Evolutionary conservation across 1,139 yeast genomes (phyloP).

Genomic region (Diutina neorugosa): DNA sequence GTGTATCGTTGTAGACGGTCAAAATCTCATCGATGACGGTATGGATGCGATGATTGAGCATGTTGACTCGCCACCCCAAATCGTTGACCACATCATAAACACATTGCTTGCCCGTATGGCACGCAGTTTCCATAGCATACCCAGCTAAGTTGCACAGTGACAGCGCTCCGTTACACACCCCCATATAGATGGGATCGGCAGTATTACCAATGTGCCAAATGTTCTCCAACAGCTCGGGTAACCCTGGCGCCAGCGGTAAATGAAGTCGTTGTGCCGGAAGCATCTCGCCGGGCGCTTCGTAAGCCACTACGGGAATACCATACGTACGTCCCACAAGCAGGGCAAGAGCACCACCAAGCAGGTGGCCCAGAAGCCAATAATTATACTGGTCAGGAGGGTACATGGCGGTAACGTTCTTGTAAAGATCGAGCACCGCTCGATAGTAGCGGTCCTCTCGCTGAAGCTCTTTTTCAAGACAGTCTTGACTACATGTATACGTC

Average conservation of each 20-base stretch:
- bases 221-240: conserved; percentile 67
- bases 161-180: conserved; percentile 92
- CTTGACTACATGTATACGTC: conserved; percentile 81
- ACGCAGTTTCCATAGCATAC: conserved; percentile 93
- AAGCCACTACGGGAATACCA: conserved; percentile 83
- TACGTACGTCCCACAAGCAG: conserved; percentile 76
- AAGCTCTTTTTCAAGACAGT: conserved; percentile 71
- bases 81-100: conserved; percentile 85
- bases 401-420: conserved; percentile 51
- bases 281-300: conserved; percentile 89
- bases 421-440: conserved; percentile 68
- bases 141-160: conserved; percentile 88
- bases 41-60: conserved; percentile 82
- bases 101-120: conserved; percentile 87
- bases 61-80: conserved; percentile 81
- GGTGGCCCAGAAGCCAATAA: conserved; percentile 93
- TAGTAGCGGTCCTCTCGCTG: conserved; percentile 71
- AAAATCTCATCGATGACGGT: conserved; percentile 82
- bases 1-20: conserved; percentile 60
- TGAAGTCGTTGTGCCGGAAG: conserved; percentile 76
- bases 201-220: conserved; percentile 95
- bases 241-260: conserved; percentile 86
- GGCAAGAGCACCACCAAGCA: conserved; percentile 85
- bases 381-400: conserved; percentile 54
- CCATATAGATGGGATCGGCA: conserved; percentile 96